Evolutionary conservation across 1,284 basidiomycete species (phyloP), one percentile per base, ranked within the genome.

Genomic region (Microbotryum lychnidis-dioicae): DNA sequence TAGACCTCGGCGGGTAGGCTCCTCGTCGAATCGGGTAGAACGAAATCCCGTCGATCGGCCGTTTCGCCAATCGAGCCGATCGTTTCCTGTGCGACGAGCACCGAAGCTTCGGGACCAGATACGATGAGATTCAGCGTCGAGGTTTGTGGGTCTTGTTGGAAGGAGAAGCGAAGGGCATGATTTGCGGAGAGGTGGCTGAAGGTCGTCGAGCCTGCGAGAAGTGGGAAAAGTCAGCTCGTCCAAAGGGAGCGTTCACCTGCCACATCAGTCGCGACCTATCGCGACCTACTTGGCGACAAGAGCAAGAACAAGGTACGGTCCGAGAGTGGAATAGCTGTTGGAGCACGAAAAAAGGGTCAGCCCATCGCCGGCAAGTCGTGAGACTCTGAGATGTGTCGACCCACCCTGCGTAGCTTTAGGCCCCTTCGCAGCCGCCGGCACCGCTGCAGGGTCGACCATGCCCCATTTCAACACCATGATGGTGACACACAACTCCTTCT

Each of bases 301-400:
- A 67, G 58, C 31, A 67, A 57, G 66, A 67, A 67, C 3, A 67
- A 50, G 18, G 54, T 55, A 4, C 60, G 57, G 44, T 65, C 57
- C 21, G 54, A 54, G 14, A 67, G 52, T 8, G 56, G 31, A 1
- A 67, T 14, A 6, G 54, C 63, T 63, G 58, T 3, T 2, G 4
- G 21, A 3, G 21, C 6, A 16, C 3, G 18, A 8, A n/a, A 21
- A 23, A 27, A 3, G 21, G n/a, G 12, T 21, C 23, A 31, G 46
- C 10, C 10, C 37, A 42, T 42, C 12, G 37, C 37, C 18, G 3
- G 14, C 23, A n/a, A 37, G 5, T 16, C 9, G 33, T 8, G 14
- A 12, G 21, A 25, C 31, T 31, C 31, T 9, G 50, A 42, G 25
- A 6, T 42, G 12, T 14, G 3, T 25, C 12, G 18, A 56, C 61